Evolutionary conservation across 208 protist genomes (phyloP), one percentile per base, ranked within the genome.

Genomic region (Leishmania tropica): DNA sequence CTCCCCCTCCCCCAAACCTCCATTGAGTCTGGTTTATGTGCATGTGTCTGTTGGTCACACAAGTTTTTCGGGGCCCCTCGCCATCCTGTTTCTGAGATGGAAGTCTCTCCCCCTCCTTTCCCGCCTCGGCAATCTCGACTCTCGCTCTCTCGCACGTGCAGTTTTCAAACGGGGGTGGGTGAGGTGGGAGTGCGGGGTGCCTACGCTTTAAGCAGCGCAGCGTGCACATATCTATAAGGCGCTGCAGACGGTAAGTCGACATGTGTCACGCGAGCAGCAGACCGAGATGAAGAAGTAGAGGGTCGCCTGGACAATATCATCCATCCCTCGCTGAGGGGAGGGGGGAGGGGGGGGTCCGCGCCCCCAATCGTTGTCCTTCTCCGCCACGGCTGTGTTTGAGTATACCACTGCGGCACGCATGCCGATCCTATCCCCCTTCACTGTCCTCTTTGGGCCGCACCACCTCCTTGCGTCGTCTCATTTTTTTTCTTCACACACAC

Each of bases 41-140:
- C 58, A 54, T 47, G 58, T 68, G 71, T 60, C n/a, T 53, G 47
- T 75, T 75, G 68, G 21, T 68, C 73, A 77, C 73, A 77, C 35
- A 64, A 7, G 37, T 47, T 77, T n/a, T 15, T 47, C 8, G 7
- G 47, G 10, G 24, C 31, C 62, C 48, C 37, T 60, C 31, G 3
- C 37, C 24, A 10, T 72, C 67, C 21, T 72, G 2, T 45, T 72
- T n/a, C 67, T 7, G 53, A 7, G 48, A 47, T 17, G 74, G 54
- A 19, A 47, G 37, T 8, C 58, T 3, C 42, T 80, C 35, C 17
- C 53, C n/a, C 62, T 10, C 47, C 19, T 68, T 64, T 54, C 42
- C 68, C 75, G 17, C 21, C 47, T 78, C 56, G 5, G 15, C 62
- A 56, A 48, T 51, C 70, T 21, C 3, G 15, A 54, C n/a, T 8